These are phyloP conservation scores for Athelia sp. DNA, from an alignment of 1,284 basidiomycete genomes.

Conservation along the genomic window DNA sequence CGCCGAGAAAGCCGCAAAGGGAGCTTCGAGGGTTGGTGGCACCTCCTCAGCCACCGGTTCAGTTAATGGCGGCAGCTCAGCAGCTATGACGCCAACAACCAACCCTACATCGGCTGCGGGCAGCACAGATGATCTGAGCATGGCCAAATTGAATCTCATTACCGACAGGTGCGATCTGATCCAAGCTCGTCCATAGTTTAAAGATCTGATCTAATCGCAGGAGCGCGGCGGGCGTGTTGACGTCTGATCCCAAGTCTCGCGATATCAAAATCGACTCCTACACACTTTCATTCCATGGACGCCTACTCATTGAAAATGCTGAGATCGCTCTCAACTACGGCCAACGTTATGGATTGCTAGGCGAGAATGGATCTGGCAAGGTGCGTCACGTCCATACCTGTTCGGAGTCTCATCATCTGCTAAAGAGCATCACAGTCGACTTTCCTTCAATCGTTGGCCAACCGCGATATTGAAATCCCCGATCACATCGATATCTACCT, in stretches of 20 bases:
- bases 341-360: conserved; percentile 91
- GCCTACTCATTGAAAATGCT: conserved; percentile 88
- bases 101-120: conserved; percentile 62
- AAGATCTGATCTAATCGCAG: conserved; percentile 30
- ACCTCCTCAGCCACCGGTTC: conserved; percentile 55
- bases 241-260: conserved; percentile 87
- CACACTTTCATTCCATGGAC: conserved; percentile 96
- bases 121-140: conserved; percentile 74
- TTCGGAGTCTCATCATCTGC: conserved; percentile 1
- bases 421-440: conserved; percentile 42
- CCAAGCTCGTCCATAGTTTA: background rate
- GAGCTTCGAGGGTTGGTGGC: conserved; percentile 38
- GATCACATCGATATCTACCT: conserved; percentile 97
- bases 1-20: conserved; percentile 87
- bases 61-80: conserved; percentile 48
- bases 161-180: conserved; percentile 68
- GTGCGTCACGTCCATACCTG: conserved; percentile 38
- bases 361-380: conserved; percentile 98
- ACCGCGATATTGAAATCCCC: conserved; percentile 93
- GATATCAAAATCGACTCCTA: conserved; percentile 98
- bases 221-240: conserved; percentile 87
- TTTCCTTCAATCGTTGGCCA: conserved; percentile 74
- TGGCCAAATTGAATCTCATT: conserved; percentile 84
- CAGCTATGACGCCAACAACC: conserved; percentile 71
- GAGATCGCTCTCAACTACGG: conserved; percentile 95